Percentiles rank a stretch among this genome's conserved stretches.
Conservation (phyloP, 2,329 filamentous ascomycete species). For the Rhynchosporium graminicola region DNA sequence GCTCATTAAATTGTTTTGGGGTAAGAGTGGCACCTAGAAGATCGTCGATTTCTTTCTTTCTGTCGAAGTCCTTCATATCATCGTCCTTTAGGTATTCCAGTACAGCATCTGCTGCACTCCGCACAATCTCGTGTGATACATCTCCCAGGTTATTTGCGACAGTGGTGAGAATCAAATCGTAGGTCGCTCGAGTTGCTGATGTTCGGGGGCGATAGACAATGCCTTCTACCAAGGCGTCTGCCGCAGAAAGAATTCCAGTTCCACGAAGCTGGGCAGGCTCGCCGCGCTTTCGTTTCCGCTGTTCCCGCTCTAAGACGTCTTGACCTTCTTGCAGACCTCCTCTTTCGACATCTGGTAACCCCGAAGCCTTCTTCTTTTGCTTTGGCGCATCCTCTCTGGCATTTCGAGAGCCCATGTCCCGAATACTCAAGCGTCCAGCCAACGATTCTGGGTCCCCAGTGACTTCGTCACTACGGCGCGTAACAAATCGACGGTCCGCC, state of each 20-base stretch:
- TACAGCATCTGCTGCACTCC: conserved; percentile 90
- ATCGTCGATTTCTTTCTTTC: conserved; percentile 97
- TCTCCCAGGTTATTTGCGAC: conserved; percentile 88
- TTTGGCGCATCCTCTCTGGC: conserved; percentile 78
- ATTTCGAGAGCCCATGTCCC: conserved; percentile 89
- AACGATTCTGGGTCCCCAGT: conserved; percentile 97
- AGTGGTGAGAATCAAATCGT: conserved; percentile 90
- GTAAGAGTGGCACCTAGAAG: conserved; percentile 80
- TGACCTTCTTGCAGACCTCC: conserved; percentile 77
- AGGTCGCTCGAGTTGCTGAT: conserved; percentile 86
- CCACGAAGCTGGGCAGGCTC: conserved; percentile 70
- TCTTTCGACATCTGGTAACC: conserved; percentile 69
- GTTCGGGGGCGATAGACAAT: conserved; percentile 91
- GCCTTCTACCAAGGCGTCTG: conserved; percentile 86
- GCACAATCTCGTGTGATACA: conserved; percentile 85
- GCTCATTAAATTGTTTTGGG: conserved; percentile 92
- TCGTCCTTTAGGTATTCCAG: conserved; percentile 94
- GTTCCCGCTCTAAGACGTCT: conserved; percentile 80
- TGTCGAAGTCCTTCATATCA: conserved; percentile 93
- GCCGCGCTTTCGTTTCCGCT: conserved; percentile 79
- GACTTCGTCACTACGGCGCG: conserved; percentile 87
- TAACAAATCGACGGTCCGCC: conserved; percentile 95
- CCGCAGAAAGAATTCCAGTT: conserved; percentile 77
- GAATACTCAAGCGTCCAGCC: conserved; percentile 88
- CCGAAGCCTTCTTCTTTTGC: conserved; percentile 70